Conservation (phyloP, 1,284 basidiomycete species). For the Trametes sp. region DNA sequence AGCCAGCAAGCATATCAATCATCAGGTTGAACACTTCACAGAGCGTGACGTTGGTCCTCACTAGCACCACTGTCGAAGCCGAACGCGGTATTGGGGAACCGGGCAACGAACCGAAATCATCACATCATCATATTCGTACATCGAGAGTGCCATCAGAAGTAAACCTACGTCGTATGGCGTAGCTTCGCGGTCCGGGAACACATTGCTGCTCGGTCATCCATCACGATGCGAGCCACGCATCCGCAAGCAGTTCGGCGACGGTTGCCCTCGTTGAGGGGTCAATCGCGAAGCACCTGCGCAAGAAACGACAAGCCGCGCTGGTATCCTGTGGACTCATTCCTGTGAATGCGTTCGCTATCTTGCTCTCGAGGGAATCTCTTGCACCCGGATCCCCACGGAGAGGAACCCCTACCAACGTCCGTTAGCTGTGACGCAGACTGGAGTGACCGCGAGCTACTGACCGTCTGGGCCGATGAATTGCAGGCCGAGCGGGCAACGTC, state of each 20-base stretch:
- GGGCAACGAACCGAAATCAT: too few species aligned
- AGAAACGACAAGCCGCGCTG: not conserved
- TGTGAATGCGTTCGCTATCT: not conserved
- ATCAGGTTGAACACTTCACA: too few species aligned
- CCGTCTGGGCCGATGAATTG: not conserved
- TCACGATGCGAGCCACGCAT: not conserved
- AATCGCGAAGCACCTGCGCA: constrained; percentile 5
- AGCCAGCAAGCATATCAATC: too few species aligned
- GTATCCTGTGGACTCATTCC: not conserved
- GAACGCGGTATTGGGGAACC: too few species aligned
- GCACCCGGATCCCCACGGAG: not conserved
- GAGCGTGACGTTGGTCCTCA: too few species aligned
- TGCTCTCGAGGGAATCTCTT: not conserved
- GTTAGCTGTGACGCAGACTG: not conserved
- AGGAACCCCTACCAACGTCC: not conserved
- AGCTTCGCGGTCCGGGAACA: too few species aligned
- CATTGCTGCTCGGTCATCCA: not conserved
- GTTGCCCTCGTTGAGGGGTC: not conserved
- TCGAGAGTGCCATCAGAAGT: too few species aligned
- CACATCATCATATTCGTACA: too few species aligned
- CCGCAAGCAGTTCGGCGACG: not conserved
- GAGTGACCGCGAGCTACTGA: not conserved
- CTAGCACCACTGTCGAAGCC: too few species aligned
- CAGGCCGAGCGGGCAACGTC: not conserved
- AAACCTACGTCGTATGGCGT: too few species aligned